Evolutionary conservation across 768 basidiomycete species (phyloP).

Genomic region (Kwoniella heveanensis): DNA sequence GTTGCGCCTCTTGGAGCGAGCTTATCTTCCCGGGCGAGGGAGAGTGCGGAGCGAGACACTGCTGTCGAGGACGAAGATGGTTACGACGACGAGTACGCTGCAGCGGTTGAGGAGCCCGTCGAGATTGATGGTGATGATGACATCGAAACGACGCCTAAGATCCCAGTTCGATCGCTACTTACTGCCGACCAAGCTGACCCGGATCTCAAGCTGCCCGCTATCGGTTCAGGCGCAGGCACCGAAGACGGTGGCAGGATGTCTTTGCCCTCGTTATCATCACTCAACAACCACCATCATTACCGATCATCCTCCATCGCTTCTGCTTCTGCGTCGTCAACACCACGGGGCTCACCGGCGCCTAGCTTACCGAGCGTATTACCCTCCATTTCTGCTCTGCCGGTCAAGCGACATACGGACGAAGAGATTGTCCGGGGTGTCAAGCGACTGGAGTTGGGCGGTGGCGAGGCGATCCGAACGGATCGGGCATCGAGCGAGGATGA

Average conservation of each 20-base stretch:
- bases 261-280: constrained; percentile 7
- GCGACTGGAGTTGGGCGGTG: constrained; percentile 41
- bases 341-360: constrained; percentile 18
- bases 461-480: constrained; percentile 4
- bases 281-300: constrained; percentile 8
- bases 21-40: constrained; percentile 27
- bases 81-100: constrained; percentile 26
- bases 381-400: constrained; percentile 18
- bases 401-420: constrained; percentile 51
- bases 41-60: constrained; percentile 31
- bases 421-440: constrained; percentile 48
- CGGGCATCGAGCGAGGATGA: constrained; percentile 7
- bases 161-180: constrained; percentile 39
- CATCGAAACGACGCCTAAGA: constrained; percentile 39
- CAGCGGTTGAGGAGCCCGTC: constrained; percentile 35
- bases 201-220: constrained; percentile 46
- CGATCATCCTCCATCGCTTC: constrained; percentile 12
- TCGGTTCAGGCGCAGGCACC: constrained; percentile 16
- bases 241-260: background rate
- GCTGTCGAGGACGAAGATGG: constrained; percentile 29
- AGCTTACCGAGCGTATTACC: constrained; percentile 1
- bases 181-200: constrained; percentile 39
- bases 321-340: constrained; percentile 8
- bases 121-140: constrained; percentile 20
- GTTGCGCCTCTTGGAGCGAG: constrained; percentile 47